Evolutionary conservation across 257 asterid genomes (phyloP).

Genomic region (Lycium ferocissimum): DNA sequence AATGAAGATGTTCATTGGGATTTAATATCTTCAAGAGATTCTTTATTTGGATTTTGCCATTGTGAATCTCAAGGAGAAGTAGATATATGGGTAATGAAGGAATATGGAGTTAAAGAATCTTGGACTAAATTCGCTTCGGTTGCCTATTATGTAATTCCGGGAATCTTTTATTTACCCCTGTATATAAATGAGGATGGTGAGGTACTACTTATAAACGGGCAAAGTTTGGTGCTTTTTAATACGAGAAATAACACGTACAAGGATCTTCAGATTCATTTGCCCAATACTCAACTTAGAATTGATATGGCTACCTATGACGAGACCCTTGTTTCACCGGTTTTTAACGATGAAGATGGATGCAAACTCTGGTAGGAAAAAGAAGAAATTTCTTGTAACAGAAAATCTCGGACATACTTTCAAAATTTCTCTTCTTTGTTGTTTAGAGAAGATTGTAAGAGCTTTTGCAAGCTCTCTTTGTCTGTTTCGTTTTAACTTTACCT

Average conservation of each 20-base stretch:
- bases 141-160: background rate
- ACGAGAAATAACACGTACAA: background rate
- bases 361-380: background rate
- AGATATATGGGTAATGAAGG: background rate
- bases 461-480: background rate
- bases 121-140: background rate
- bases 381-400: no score
- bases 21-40: background rate
- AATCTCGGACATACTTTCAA: no score
- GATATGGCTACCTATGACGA: background rate
- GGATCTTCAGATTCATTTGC: background rate
- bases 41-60: background rate
- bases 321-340: background rate
- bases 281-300: background rate
- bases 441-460: background rate
- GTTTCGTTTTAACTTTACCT: background rate
- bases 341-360: background rate
- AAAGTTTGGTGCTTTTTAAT: background rate
- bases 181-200: background rate
- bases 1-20: constrained; percentile 15
- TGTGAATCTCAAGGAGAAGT: background rate
- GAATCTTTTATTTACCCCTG: background rate
- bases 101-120: background rate
- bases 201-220: background rate
- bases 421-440: no score